Evolutionary conservation across 352 stramenopile species (phyloP).

Genomic region (Globisporangium abappressorium): DNA sequence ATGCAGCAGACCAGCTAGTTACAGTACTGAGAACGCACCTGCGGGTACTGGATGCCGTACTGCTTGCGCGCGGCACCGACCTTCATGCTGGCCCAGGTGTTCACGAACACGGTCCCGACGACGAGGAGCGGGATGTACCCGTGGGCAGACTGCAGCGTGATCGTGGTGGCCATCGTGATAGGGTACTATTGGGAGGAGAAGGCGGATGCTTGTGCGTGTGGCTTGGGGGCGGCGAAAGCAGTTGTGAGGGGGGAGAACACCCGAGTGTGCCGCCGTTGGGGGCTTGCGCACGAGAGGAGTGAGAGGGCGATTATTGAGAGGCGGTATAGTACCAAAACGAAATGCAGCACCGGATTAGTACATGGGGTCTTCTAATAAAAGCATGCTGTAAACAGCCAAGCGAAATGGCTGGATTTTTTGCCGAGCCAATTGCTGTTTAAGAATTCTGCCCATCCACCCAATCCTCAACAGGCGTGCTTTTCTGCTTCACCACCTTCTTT

Average conservation of each 20-base stretch:
- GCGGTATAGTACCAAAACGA: not conserved
- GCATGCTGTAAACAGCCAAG: not conserved
- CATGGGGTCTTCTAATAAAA: not conserved
- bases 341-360: not conserved
- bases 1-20: too few species aligned
- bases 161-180: not conserved
- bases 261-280: too few species aligned
- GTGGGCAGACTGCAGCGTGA: conserved; percentile 12
- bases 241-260: not conserved
- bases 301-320: not conserved
- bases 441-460: too few species aligned
- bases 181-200: not conserved
- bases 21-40: not conserved
- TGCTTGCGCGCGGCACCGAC: conserved; percentile 15
- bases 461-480: too few species aligned
- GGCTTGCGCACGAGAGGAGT: not conserved
- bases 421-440: too few species aligned
- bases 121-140: conserved; percentile 19
- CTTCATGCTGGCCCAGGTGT: conserved; percentile 18
- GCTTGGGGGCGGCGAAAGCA: not conserved
- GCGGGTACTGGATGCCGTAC: conserved; percentile 17
- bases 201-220: not conserved
- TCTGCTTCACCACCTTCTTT: too few species aligned
- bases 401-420: too few species aligned
- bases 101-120: conserved; percentile 12